A percentile compares a stretch with the other conserved stretches of the same genome.
Evolutionary conservation across 371 early-diverging fungal genomes (phyloP).

Genomic region (Blyttiomyces sp.): DNA sequence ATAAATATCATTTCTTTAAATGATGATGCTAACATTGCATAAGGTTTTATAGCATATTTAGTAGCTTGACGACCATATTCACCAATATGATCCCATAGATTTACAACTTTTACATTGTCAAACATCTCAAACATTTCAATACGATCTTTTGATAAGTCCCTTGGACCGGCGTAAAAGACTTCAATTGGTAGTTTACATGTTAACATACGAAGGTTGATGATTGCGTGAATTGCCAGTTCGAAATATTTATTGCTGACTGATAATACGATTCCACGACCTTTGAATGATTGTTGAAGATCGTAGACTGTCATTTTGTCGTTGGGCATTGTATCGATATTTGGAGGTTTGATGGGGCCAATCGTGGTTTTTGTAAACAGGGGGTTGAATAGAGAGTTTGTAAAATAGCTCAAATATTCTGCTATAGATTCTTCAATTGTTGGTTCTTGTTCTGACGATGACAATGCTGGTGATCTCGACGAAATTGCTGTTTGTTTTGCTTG

Average conservation of each 20-base stretch:
- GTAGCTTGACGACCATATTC: conserved; percentile 6
- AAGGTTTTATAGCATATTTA: conserved; percentile 54
- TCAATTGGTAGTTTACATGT: conserved; percentile 68
- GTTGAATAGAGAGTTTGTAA: too few relatives aligned
- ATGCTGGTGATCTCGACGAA: not conserved
- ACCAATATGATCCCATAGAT: not conserved
- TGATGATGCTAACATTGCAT: conserved; percentile 61
- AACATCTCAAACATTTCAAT: conserved; percentile 1
- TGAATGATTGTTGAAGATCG: too few relatives aligned
- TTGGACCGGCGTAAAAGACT: conserved; percentile 60
- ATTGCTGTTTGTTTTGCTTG: not conserved
- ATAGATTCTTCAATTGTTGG: too few relatives aligned
- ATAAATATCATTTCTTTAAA: conserved; percentile 67
- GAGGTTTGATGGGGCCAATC: not conserved
- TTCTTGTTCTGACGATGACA: too few relatives aligned
- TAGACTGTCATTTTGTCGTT: too few relatives aligned
- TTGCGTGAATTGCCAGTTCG: conserved; percentile 52
- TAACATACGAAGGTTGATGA: conserved; percentile 56
- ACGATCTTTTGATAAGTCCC: not conserved
- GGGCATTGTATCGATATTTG: too few relatives aligned
- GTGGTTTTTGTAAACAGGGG: not conserved
- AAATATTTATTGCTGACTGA: conserved; percentile 64
- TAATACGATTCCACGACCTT: conserved; percentile 18
- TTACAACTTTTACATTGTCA: conserved; percentile 3
- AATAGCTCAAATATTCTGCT: too few relatives aligned